These are phyloP conservation scores for Monilinia laxa DNA, from an alignment of 2,329 filamentous ascomycete species.

Conservation along the genomic window DNA sequence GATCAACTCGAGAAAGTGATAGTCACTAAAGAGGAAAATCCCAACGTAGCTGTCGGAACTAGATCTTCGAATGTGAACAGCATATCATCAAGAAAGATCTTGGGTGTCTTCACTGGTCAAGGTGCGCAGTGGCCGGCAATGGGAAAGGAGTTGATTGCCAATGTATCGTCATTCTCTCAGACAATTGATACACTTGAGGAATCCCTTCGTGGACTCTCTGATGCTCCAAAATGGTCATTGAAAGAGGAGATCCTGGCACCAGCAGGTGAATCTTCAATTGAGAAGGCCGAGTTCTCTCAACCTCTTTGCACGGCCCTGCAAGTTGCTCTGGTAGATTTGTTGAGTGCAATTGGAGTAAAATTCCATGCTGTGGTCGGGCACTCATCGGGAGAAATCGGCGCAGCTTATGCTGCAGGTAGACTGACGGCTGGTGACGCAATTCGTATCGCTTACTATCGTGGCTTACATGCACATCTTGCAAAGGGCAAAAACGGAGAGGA, in stretches of 20 bases:
- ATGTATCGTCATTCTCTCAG: constrained; percentile 9
- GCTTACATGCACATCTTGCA: constrained; percentile 32
- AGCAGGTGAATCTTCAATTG: constrained; percentile 27
- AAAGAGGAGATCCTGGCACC: constrained; percentile 32
- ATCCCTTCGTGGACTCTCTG: constrained; percentile 34
- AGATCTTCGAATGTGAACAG: background rate
- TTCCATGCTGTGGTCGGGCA: constrained; percentile 47
- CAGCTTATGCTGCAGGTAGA: constrained; percentile 46
- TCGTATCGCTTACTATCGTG: constrained; percentile 48
- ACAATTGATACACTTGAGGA: constrained; percentile 30
- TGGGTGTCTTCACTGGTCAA: constrained; percentile 32
- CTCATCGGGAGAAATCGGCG: constrained; percentile 50
- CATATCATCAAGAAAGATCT: constrained; percentile 9
- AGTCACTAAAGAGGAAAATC: constrained; percentile 7
- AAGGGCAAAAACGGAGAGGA: constrained; percentile 24
- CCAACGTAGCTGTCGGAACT: constrained; percentile 9
- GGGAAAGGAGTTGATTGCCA: constrained; percentile 26
- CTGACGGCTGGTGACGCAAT: constrained; percentile 40
- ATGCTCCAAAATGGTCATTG: constrained; percentile 23
- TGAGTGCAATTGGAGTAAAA: constrained; percentile 44
- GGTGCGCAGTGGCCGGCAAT: constrained; percentile 32
- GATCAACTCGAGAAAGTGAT: constrained; percentile 17
- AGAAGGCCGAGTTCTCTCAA: constrained; percentile 40
- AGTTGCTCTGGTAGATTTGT: constrained; percentile 46
- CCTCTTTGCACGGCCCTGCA: constrained; percentile 51